phyloP scores from a whole-genome alignment of 2,329 filamentous ascomycete species.

The Pyricularia sp. region DNA sequence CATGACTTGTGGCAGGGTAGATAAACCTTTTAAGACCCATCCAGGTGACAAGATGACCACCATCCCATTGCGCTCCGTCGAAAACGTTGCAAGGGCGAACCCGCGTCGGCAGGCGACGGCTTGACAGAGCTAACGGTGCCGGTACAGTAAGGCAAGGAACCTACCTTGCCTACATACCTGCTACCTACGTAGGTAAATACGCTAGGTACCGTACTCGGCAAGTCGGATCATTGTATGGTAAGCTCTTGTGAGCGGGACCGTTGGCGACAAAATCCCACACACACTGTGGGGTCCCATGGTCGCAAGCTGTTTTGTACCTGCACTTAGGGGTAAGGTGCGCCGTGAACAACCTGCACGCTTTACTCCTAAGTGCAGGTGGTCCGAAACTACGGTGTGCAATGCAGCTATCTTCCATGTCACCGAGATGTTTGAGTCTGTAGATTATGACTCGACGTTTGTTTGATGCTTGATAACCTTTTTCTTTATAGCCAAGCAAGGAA shows the following conservation, averaged over 20 bases:
- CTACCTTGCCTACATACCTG: too few relatives aligned
- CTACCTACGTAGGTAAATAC: too few relatives aligned
- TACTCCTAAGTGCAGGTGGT: conserved; percentile 13
- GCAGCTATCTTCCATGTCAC: neutral
- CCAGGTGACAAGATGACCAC: neutral
- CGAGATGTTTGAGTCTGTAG: neutral
- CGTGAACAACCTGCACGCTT: neutral
- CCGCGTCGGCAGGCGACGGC: neutral
- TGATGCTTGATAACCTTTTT: too few relatives aligned
- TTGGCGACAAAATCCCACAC: too few relatives aligned
- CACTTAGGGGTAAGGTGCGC: conserved; percentile 1
- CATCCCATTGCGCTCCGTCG: neutral
- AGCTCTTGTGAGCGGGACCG: neutral
- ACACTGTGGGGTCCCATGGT: neutral
- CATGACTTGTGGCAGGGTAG: neutral
- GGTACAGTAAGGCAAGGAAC: too few relatives aligned
- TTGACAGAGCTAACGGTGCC: neutral
- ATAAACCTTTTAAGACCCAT: neutral
- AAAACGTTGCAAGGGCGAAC: neutral
- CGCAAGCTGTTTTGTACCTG: neutral
- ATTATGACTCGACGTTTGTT: neutral
- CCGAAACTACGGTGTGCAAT: conserved; percentile 3
- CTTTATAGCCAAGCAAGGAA: too few relatives aligned
- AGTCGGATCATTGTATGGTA: neutral
- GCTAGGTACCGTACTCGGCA: neutral